Evolutionary conservation across 2,329 filamentous ascomycete species (phyloP).

Genomic region (Botryotinia convoluta): DNA sequence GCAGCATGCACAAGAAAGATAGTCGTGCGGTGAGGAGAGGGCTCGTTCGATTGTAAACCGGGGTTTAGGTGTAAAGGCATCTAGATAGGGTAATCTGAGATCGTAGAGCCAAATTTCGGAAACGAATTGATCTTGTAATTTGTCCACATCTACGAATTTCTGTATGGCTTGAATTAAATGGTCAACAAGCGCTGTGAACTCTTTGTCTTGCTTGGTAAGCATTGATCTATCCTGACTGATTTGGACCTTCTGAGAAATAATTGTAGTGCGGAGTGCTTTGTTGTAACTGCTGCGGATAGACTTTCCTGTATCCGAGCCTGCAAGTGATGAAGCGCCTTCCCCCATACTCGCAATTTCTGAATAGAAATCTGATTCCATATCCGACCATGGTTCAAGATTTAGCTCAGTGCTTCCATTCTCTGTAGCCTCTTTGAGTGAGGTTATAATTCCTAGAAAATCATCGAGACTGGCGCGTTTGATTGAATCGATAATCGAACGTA

Average conservation of each 20-base stretch:
- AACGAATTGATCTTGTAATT: slow-evolving; percentile 51
- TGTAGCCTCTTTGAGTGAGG: slow-evolving; percentile 41
- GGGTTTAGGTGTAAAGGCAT: slow-evolving; percentile 74
- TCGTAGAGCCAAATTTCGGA: slow-evolving; percentile 77
- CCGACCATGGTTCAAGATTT: slow-evolving; percentile 36
- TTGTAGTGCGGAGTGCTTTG: slow-evolving; percentile 70
- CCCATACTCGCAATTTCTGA: slow-evolving; percentile 38
- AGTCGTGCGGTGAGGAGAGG: slow-evolving; percentile 70
- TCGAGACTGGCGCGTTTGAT: slow-evolving; percentile 60
- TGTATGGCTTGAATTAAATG: slow-evolving; percentile 51
- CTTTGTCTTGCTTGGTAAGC: slow-evolving; percentile 67
- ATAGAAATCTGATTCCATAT: slow-evolving; percentile 30
- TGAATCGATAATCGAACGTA: slow-evolving; percentile 44
- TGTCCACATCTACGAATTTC: slow-evolving; percentile 43
- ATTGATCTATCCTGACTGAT: slow-evolving; percentile 71
- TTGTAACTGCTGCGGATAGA: slow-evolving; percentile 71
- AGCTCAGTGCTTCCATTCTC: slow-evolving; percentile 29
- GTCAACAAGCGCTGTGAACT: slow-evolving; percentile 66
- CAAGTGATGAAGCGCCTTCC: slow-evolving; percentile 45
- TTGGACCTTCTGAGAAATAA: slow-evolving; percentile 78
- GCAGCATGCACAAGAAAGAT: slow-evolving; percentile 72
- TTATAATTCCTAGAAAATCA: slow-evolving; percentile 45
- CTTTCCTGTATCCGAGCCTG: slow-evolving; percentile 45
- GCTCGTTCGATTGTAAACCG: slow-evolving; percentile 69
- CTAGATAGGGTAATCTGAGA: slow-evolving; percentile 63